Evolutionary conservation across 2,329 filamentous ascomycete species (phyloP), one percentile per base, ranked within the genome.

Genomic region (Fusarium nisikadoi): DNA sequence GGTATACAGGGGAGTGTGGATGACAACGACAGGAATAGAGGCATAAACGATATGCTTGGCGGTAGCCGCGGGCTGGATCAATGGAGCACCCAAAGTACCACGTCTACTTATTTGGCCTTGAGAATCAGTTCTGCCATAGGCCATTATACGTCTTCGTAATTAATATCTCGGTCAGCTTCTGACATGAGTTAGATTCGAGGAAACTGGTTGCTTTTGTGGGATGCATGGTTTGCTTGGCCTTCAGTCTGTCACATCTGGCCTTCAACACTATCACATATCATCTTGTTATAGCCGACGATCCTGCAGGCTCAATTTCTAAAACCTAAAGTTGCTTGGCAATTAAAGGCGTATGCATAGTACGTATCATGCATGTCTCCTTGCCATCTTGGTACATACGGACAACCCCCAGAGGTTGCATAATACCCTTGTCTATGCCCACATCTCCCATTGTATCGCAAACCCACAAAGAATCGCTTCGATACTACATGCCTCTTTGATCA

Each of bases 381-480:
- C 46, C 49, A 57, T 50, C 39, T 49, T 52, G 46, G 45, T 36
- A 27, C 23, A 23, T 36, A 27, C 23, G 23, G 33, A 27, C 49
- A 29, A 27, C 55, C 41, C 46, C 59, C 62, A 43, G 39, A 42
- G 54, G 35, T 36, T 52, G 41, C 49, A 52, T 41, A n/a, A 20
- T 41, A 55, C 59, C 71, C 68, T 39, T 62, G 58, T 55, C 50
- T 43, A 50, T 65, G 27, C 35, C 20, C 52, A 45, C 55, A 70
- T 73, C 62, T 38, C 23, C 20, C 38, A 31, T 67, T 67, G 31
- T 49, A 46, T 57, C 35, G 27, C 45, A 46, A 55, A 33, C 49
- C 39, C 38, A 50, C 33, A 43, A 66, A 43, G 49, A 9, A 39
- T 52, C 38, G 50, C 64, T 54, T 62, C 33, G 45, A 56, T 54